Evolutionary conservation across 106 monocot genomes (phyloP).

Genomic region (Triglochin maritima): DNA sequence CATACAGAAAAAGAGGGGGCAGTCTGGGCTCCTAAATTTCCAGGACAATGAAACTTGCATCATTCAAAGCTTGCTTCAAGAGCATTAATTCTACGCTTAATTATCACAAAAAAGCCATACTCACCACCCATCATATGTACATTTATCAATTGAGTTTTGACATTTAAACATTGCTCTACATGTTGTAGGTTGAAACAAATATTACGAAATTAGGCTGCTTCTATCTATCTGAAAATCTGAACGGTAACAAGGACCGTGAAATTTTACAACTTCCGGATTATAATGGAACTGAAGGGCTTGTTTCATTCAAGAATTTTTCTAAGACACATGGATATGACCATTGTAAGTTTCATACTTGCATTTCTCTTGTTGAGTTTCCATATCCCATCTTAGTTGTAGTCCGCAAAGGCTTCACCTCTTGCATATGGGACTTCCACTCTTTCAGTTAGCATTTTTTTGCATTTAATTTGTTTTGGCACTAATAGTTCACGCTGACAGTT

Average conservation of each 20-base stretch:
- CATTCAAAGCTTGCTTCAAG: no score
- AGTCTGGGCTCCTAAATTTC: no score
- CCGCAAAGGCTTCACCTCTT: no score
- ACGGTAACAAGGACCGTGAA: slow-evolving; percentile 51
- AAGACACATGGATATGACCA: slow-evolving; percentile 16
- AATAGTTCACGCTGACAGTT: no score
- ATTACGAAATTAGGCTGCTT: slow-evolving; percentile 50
- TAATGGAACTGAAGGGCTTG: slow-evolving; percentile 18
- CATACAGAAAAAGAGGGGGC: no score
- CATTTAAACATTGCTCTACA: neutral
- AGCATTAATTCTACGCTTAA: no score
- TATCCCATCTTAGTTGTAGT: no score
- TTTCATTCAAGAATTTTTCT: slow-evolving; percentile 13
- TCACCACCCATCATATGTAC: neutral
- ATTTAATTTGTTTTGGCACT: no score
- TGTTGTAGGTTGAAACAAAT: slow-evolving; percentile 54
- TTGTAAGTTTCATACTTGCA: slow-evolving; percentile 27
- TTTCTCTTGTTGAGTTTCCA: neutral
- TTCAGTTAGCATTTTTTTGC: no score
- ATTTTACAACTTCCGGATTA: slow-evolving; percentile 26
- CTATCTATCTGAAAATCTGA: slow-evolving; percentile 69
- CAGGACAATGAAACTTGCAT: no score
- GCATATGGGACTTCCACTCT: no score
- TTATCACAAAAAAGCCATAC: neutral
- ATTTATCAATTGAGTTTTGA: neutral